Evolutionary conservation across 371 early-diverging fungal species (phyloP).

Genomic region (Mucor velutinosus): DNA sequence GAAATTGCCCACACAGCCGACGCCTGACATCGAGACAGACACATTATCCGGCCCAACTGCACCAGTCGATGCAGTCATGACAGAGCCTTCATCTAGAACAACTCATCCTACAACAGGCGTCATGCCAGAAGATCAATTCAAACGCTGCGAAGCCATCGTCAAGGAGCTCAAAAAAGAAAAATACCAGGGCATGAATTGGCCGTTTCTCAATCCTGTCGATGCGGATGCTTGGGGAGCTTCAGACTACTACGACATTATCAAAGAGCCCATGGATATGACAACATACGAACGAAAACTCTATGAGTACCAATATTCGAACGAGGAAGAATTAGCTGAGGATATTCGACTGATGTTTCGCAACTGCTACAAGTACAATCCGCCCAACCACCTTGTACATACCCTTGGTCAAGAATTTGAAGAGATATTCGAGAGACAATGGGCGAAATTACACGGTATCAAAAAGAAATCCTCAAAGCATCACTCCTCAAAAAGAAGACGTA

Average conservation of each 20-base stretch:
- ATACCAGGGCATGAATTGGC: slow-evolving; percentile 33
- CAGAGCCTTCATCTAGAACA: background rate
- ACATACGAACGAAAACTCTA: slow-evolving; percentile 87
- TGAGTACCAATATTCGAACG: slow-evolving; percentile 37
- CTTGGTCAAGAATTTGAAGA: slow-evolving; percentile 61
- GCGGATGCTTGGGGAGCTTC: slow-evolving; percentile 85
- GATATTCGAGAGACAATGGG: slow-evolving; percentile 71
- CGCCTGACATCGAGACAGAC: background rate
- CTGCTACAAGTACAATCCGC: slow-evolving; percentile 92
- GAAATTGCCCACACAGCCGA: background rate
- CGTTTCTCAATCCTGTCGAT: slow-evolving; percentile 89
- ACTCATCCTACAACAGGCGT: background rate
- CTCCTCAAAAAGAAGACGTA: slow-evolving; percentile 6
- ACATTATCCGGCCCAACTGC: too few relatives aligned
- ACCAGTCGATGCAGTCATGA: background rate
- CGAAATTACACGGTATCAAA: slow-evolving; percentile 34
- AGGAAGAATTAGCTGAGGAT: slow-evolving; percentile 60
- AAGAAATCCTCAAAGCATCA: slow-evolving; percentile 5
- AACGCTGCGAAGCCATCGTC: slow-evolving; percentile 59
- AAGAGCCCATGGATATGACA: slow-evolving; percentile 95
- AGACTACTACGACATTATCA: slow-evolving; percentile 87
- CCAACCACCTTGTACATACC: slow-evolving; percentile 66
- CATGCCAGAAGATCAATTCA: slow-evolving; percentile 64
- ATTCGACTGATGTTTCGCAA: slow-evolving; percentile 77
- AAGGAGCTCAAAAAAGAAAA: slow-evolving; percentile 43